Percentiles rank a stretch among this genome's conserved stretches.
phyloP scores from a whole-genome alignment of 352 stramenopile genomes.

The Globisporangium lucens region DNA sequence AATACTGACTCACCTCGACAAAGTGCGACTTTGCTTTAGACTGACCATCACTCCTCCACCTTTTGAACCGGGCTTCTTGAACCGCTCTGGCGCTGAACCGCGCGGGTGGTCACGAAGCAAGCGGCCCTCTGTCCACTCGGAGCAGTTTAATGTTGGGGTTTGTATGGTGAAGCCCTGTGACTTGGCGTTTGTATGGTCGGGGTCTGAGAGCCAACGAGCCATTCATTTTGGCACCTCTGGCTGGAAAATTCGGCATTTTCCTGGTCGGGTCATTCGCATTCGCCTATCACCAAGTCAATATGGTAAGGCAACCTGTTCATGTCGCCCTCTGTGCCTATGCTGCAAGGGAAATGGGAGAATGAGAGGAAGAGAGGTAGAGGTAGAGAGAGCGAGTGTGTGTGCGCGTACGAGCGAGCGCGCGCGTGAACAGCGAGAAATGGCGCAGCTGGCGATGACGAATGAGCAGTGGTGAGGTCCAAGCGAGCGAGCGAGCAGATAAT shows the following conservation, averaged over 20 bases:
- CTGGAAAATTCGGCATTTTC: conserved; percentile 23
- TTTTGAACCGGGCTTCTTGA: neutral
- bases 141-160: conserved; percentile 17
- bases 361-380: neutral
- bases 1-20: neutral
- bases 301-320: conserved; percentile 53
- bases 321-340: neutral
- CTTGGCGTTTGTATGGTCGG: conserved; percentile 45
- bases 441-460: neutral
- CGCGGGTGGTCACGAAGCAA: neutral
- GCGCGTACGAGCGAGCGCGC: neutral
- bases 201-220: conserved; percentile 63
- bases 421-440: neutral
- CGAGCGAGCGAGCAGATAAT: neutral
- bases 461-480: neutral
- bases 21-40: neutral
- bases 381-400: neutral
- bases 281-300: conserved; percentile 89
- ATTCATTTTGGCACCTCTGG: conserved; percentile 66
- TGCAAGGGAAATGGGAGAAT: neutral
- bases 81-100: conserved; percentile 1
- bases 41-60: neutral
- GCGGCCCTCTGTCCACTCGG: conserved; percentile 3
- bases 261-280: conserved; percentile 71
- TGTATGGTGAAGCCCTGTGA: conserved; percentile 28